Base-by-base conservation (phyloP, 352 stramenopile genomes). In the Phytopythium vexans region DNA sequence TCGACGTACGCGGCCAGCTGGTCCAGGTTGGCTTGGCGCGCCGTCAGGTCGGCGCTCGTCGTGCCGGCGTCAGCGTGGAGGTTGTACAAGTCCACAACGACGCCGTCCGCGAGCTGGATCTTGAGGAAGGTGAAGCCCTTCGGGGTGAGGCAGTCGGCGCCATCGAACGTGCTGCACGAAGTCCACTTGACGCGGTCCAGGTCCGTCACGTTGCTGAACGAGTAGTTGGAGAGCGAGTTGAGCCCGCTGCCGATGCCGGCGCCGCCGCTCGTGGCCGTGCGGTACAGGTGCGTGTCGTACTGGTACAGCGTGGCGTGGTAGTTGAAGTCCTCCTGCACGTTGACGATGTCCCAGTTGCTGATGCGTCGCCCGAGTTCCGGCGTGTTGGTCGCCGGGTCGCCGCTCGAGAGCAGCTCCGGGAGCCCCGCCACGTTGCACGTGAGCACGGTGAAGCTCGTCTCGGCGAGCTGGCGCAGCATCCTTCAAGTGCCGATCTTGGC, bases 81-180 rank as follows among this genome's bases (percentile, higher is more conserved):
- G 48, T 81, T 84, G 60, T 84, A 84, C 8, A 81, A 48, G 47
- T 81, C 70, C 31, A 81, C 40, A 9, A 53, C 61, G 39, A 72
- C 65, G 33, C 73, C 73, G 11, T 77, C 65, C 0, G 57, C 70
- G 42, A 84, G 53, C 48, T 80, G 56, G 41, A 84, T 52, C 38
- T 69, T 56, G 37, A 76, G 45, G 37, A 68, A 56, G 6, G 70
- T 84, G 48, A 84, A 84, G 12, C 73, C 73, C 60, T 84, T 84
- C 11, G 73, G 73, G 6, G 73, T 84, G 46, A 84, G 59, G 54
- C 73, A 84, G 58, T 84, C 73, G 37, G 62, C 60, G 15, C 70
- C 62, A 4, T 84, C 68, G 49, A 66, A 56, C 38, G 63, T 77
- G 54, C 62, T 84, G 51, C 73, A 84, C 21, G 59, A 66, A 33